Base-by-base conservation (phyloP, 2,329 filamentous ascomycete species). In the Alternaria brassicae region DNA sequence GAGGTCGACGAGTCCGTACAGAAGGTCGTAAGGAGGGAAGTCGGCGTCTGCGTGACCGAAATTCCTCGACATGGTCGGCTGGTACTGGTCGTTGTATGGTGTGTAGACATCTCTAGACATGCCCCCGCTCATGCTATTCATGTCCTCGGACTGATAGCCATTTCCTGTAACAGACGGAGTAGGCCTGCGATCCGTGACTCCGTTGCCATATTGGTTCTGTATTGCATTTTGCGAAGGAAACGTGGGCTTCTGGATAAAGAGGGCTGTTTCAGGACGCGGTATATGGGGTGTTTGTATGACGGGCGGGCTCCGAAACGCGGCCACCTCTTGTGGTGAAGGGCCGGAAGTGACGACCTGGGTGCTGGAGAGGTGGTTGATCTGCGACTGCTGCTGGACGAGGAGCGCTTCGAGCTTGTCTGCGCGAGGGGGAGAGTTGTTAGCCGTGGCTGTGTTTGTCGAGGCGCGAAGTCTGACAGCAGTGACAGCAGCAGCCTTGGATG, bases 1-100 rank as follows among this genome's bases (percentile, higher is more conserved):
- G 7, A 88, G 77, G 60, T 88, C 85, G 15, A 86, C 85, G 2
- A 88, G 76, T 2, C 83, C 84, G 60, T 87, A 88, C 3, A 88
- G 73, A 12, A 88, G 78, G 62, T 88, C 86, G 61, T 87, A 86
- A 0, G 86, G 85, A 2, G 86, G 86, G 1, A 88, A 81, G 53
- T 87, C 70, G 68, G 79, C 64, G 69, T 83, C 72, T 28, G 67
- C 45, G 13, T 72, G 68, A 21, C 68, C 68, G 30, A 77, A 59
- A n/a, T 67, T 61, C 34, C 67, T 65, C 42, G 68, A 61, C 53
- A 76, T 69, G 10, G 71, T 50, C 5, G 75, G 64, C 25, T 67
- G 67, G 45, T 72, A 77, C 13, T 72, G 70, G 25, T 77, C 73
- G 42, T 67, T 66, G 55, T 72, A 77, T 10, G 69, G 48, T 4